Evolutionary conservation across 2,329 filamentous ascomycete genomes (phyloP).

Genomic region (Neodidymelliopsis sp.): DNA sequence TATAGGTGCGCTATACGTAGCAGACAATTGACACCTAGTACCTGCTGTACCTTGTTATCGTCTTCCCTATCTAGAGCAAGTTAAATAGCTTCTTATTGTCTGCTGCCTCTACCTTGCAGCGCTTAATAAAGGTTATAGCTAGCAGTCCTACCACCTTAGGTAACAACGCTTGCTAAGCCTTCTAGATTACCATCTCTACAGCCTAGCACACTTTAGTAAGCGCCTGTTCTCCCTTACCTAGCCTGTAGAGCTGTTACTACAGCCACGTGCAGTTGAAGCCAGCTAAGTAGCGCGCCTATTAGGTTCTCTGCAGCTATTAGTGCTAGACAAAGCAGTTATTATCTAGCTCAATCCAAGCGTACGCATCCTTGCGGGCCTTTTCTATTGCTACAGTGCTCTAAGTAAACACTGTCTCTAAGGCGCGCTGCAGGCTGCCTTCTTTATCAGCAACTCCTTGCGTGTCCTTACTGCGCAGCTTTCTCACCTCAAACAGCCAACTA

Average conservation of each 20-base stretch:
- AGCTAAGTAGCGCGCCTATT: not conserved
- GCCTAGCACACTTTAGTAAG: not conserved
- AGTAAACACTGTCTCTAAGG: not conserved
- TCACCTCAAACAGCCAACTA: not conserved
- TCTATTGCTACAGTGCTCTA: not conserved
- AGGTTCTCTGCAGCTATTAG: not conserved
- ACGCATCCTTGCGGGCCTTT: not conserved
- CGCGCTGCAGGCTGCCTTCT: not conserved
- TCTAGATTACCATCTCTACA: slow-evolving; percentile 1
- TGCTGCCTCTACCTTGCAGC: slow-evolving; percentile 11
- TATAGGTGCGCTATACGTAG: not conserved
- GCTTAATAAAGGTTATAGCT: slow-evolving; percentile 10
- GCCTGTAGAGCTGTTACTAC: not conserved
- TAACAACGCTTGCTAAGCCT: not conserved
- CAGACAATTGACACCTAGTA: slow-evolving; percentile 1
- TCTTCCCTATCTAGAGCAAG: slow-evolving; percentile 1
- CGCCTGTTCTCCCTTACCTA: not conserved
- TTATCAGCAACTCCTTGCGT: not conserved
- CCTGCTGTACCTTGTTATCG: not conserved
- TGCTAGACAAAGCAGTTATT: slow-evolving; percentile 1
- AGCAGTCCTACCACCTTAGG: not conserved
- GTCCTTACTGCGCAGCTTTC: not conserved
- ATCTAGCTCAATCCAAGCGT: slow-evolving; percentile 1
- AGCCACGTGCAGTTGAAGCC: not conserved
- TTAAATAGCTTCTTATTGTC: slow-evolving; percentile 20